Evolutionary conservation across 2,329 filamentous ascomycete genomes (phyloP), one percentile per base, ranked within the genome.

Genomic region (Zarea fungicola): DNA sequence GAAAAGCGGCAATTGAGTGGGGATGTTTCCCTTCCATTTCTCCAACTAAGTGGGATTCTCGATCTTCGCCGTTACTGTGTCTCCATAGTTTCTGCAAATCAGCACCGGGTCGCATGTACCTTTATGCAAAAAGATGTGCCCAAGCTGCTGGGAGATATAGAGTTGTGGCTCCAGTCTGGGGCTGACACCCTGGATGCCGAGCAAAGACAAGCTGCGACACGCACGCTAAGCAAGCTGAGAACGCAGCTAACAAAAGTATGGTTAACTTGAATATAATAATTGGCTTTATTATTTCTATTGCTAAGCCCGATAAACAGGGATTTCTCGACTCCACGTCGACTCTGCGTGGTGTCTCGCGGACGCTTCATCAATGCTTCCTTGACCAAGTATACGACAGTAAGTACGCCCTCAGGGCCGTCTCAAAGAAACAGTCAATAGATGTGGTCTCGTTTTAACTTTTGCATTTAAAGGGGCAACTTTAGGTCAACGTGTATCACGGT

Each of bases 121-220:
- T 75, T 70, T 45, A 68, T 76, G 42, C 53, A 59, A 2, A 58
- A 71, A 22, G 58, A 70, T 13, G 66, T 76, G 11, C 68, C 70
- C 1, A 65, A 63, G 0, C 56, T 76, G 3, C 53, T 76, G 1
- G 64, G 62, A 16, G 63, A 69, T 1, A 50, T 73, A 1, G 59
- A 65, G 6, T 61, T 75, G 0, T 77, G 73, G 73, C 62, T 74
- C 1, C 59, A 70, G 43, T 67, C 70, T 21, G 72, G 71, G 1
- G 63, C 66, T 0, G 65, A 67, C 1, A 67, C 58, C 25, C 56
- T 61, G 18, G 61, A 55, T 39, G 65, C 65, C 0, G 70, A 74
- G 52, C 58, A 58, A 11, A 72, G 65, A 40, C 56, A 58, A 25
- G 51, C 49, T 0, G 59, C 73, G 2, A 60, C 67, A 1, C 44